Base-by-base conservation (phyloP, 2,329 filamentous ascomycete species). In the Hortaea werneckii region DNA sequence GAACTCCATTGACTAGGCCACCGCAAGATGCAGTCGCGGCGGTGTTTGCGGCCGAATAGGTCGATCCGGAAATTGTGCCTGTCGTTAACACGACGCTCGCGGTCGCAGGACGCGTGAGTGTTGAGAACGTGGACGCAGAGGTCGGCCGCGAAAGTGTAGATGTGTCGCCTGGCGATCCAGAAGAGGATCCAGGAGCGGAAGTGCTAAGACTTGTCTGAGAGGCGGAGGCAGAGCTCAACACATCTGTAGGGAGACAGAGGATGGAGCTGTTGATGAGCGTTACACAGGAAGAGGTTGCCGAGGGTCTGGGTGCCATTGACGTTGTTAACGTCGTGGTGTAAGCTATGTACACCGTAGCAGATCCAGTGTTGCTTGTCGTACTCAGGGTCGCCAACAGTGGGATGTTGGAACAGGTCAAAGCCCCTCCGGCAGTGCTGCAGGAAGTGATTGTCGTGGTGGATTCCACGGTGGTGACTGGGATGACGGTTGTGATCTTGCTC, bases 391-490 rank as follows among this genome's bases (percentile, higher is more conserved):
- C 39, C 7, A 35, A 28, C 27, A 45, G 13, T 6, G 40, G 28
- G 10, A 37, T 43, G 27, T 46, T 26, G 7, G 50, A 45, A 30
- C 50, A 52, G 7, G 48, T 52, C 6, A 52, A 41, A 4, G 41
- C 29, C 1, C 50, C 48, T 7, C 48, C 45, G 6, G 42, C 53
- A 38, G 44, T 50, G 11, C 48, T 41, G 43, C 55, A 59, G 40
- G 52, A 56, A 8, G 56, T 55, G 8, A 59, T 45, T 0, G 54
- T 58, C 26, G 52, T 54, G 1, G 54, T 57, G 1, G 54, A 54
- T 13, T 39, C 42, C 5, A 58, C 37, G 0, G 54, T 58, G 6
- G 54, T 55, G n/a, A 53, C 47, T 5, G 54, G 50, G 4, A 57
- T 11, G 20, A 41, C 40, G 10, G 40, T 30, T 4, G 32, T 35